Evolutionary conservation across 495 filamentous ascomycete species (phyloP), one percentile per base, ranked within the genome.

Genomic region (Amniculicola lignicola): DNA sequence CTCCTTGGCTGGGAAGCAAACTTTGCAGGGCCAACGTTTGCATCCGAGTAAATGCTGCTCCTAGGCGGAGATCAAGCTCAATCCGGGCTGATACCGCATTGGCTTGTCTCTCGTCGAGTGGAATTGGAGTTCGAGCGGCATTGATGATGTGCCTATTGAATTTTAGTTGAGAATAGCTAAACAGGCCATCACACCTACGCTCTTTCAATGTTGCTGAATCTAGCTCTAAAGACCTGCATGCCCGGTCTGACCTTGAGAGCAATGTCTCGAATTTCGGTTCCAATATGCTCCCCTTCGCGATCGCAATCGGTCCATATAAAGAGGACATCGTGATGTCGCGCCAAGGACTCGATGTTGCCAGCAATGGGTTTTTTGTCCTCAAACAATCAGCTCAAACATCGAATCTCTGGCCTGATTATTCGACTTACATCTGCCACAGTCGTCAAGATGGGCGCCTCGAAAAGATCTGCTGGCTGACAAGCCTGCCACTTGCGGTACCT

Each of bases 221-320:
- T 83, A 19, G 93, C 93, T 57, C 93, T 77, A 63, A 87, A 93
- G 43, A 96, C 80, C 61, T 90, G 77, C 29, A 98, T 79, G 1
- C 75, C 73, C 16, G 75, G 63, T 64, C 96, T 97, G 19, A 82
- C 84, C 64, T 80, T 79, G 48, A 74, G 75, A 15, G 94, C 93
- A 29, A 90, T 83, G 51, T 87, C 80, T 31, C 89, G 82, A 45
- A 98, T 90, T 65, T 97, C 94, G n/a, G 86, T 74, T 1, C 93
- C 93, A 57, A 98, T 98, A 63, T 96, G 85, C 70, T 98, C 93
- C 14, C 93, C 93, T 77, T 98, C 93, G 43, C 91, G 83, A 76
- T 98, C 93, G 72, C 93, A 97, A 77, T 98, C 93, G 0, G 93
- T 98, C 93, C 93, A 98, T 63, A 98, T 95, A 69, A 90, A 93